Percentiles rank a stretch among this genome's conserved stretches.
Evolutionary conservation across 176 grass and related monocot genomes (phyloP).

Genomic region (Ensete glaucum): DNA sequence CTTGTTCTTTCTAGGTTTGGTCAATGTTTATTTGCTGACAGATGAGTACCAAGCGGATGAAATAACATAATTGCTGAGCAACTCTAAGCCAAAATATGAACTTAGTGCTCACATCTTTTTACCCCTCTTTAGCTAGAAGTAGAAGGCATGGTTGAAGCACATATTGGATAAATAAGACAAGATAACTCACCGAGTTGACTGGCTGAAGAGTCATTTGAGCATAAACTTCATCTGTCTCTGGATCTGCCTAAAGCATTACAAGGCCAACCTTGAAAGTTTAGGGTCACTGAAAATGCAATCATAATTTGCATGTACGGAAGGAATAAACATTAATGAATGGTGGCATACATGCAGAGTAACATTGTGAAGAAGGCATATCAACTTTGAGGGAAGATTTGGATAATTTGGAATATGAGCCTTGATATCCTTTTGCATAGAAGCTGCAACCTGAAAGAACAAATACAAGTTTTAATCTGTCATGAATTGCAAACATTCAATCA

Average conservation of each 20-base stretch:
- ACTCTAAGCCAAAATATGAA: not conserved
- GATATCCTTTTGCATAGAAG: conserved; percentile 99
- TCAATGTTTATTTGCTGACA: not conserved
- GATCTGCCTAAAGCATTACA: conserved; percentile 60
- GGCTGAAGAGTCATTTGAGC: conserved; percentile 99
- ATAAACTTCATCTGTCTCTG: conserved; percentile 94
- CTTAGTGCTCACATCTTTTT: not conserved
- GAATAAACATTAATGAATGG: not conserved
- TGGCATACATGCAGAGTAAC: conserved; percentile 80
- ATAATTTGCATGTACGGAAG: not conserved
- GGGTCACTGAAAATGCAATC: not conserved
- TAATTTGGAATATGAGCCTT: conserved; percentile 89
- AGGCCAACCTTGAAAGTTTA: conserved; percentile 3
- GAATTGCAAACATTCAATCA: not conserved
- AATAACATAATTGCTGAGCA: not conserved
- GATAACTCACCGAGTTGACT: conserved; percentile 70
- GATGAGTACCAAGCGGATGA: not conserved
- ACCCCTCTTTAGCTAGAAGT: not conserved
- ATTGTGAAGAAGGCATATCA: conserved; percentile 97
- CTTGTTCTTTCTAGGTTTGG: not conserved
- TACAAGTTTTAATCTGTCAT: not conserved
- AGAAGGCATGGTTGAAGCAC: not conserved
- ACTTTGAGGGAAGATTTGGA: conserved; percentile 81
- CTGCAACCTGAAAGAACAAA: conserved; percentile 61
- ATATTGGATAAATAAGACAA: conserved; percentile 4